Percentiles rank a stretch among this genome's conserved stretches.
Conservation (phyloP, 768 basidiomycete species). For the Phanerodontia chrysosporium region DNA sequence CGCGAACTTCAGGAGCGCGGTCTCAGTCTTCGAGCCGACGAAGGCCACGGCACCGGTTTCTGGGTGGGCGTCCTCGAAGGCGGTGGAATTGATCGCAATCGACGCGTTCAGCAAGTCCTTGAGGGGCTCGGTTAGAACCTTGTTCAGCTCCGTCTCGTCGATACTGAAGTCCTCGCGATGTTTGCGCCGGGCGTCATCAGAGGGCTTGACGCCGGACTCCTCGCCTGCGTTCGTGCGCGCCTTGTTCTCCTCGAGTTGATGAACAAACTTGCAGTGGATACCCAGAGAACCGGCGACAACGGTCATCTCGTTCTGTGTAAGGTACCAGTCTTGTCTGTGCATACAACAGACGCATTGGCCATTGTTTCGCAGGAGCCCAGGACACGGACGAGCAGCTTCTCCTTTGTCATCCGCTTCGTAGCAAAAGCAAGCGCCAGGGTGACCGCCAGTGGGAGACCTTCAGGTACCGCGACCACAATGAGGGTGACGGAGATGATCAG, state of each 20-base stretch:
- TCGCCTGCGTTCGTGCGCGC: slow-evolving; percentile 70
- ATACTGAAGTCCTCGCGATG: slow-evolving; percentile 78
- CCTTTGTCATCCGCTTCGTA: slow-evolving; percentile 95
- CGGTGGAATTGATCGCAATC: slow-evolving; percentile 90
- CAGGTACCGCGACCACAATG: slow-evolving; percentile 86
- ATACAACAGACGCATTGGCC: slow-evolving; percentile 95
- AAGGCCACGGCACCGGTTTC: slow-evolving; percentile 60
- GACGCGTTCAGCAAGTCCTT: slow-evolving; percentile 73
- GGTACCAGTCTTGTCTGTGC: slow-evolving; percentile 97
- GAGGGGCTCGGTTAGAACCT: slow-evolving; percentile 55
- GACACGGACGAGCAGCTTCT: slow-evolving; percentile 92
- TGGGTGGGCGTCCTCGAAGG: slow-evolving; percentile 78
- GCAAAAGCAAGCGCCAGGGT: slow-evolving; percentile 96
- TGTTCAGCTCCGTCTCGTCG: slow-evolving; percentile 70
- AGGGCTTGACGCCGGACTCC: slow-evolving; percentile 26
- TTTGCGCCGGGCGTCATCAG: slow-evolving; percentile 32
- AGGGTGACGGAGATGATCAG: slow-evolving; percentile 93
- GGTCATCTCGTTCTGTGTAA: slow-evolving; percentile 93
- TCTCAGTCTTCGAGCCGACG: slow-evolving; percentile 94
- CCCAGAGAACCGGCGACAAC: slow-evolving; percentile 96
- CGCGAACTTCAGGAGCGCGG: slow-evolving; percentile 82
- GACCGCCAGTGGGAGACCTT: slow-evolving; percentile 91
- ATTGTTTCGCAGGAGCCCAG: slow-evolving; percentile 97
- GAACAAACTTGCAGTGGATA: slow-evolving; percentile 91
- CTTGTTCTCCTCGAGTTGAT: slow-evolving; percentile 65